phyloP scores from a whole-genome alignment of 768 basidiomycete genomes.

The Hortiboletus flavorubellus region DNA sequence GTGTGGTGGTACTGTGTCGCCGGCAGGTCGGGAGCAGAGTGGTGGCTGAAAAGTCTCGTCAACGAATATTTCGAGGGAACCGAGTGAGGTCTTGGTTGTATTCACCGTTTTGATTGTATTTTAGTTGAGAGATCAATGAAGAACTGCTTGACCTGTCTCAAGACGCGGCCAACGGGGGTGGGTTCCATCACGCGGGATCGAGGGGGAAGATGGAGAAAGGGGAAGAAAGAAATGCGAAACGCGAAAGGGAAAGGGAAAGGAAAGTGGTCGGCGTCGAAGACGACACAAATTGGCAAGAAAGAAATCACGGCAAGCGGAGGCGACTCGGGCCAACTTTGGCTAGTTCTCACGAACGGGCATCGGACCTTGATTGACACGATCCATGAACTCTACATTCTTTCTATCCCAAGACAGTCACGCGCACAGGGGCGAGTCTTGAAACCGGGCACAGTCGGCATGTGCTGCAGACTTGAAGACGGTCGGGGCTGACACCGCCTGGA shows the following conservation, averaged over 20 bases:
- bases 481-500: too few species aligned
- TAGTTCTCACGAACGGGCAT: slow-evolving; percentile 5
- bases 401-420: background rate
- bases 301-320: background rate
- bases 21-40: background rate
- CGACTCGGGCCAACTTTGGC: background rate
- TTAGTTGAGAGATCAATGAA: slow-evolving; percentile 19
- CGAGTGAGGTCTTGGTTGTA: background rate
- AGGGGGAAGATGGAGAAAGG: background rate
- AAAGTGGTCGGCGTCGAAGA: background rate
- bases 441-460: too few species aligned
- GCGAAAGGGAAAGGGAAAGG: background rate
- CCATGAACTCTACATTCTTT: background rate
- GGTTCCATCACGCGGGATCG: slow-evolving; percentile 14
- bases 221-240: background rate
- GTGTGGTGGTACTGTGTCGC: slow-evolving; percentile 23
- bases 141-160: slow-evolving; percentile 16
- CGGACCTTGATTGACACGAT: background rate
- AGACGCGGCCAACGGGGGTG: slow-evolving; percentile 7
- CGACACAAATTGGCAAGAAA: background rate
- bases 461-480: too few species aligned
- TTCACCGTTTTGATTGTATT: slow-evolving; percentile 21
- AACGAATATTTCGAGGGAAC: background rate
- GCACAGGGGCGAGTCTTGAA: too few species aligned
- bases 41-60: slow-evolving; percentile 11